Evolutionary conservation across 179 eudicot species (phyloP).

Genomic region (Amaranthus tricolor): DNA sequence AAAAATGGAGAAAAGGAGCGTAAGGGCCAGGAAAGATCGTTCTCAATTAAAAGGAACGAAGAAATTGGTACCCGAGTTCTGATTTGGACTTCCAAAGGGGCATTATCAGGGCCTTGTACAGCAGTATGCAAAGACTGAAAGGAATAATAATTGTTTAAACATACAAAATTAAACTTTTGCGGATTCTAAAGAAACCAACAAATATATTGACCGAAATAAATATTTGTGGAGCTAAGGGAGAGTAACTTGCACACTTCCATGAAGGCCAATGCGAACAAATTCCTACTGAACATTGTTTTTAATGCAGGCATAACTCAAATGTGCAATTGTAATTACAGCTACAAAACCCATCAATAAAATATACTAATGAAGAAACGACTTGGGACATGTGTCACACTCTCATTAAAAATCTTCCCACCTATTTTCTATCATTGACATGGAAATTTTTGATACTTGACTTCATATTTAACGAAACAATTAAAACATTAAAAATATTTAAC

Average conservation of each 20-base stretch:
- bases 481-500: no score
- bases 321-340: no score
- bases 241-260: neutral
- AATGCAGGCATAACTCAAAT: neutral
- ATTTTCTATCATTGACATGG: no score
- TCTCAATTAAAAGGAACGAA: neutral
- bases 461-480: no score
- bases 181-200: conserved; percentile 7
- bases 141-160: conserved; percentile 18
- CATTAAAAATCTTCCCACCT: no score
- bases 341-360: no score
- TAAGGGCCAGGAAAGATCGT: neutral
- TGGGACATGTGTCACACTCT: no score
- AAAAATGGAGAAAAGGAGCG: neutral
- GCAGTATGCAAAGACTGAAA: conserved; percentile 97
- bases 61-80: conserved; percentile 67
- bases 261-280: neutral
- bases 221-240: neutral
- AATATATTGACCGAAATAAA: neutral
- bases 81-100: conserved; percentile 91
- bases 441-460: no score
- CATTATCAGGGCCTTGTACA: conserved; percentile 78
- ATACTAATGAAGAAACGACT: no score
- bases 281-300: neutral
- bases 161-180: neutral